phyloP scores from a whole-genome alignment of 345 rosid genomes.

The Gossypium sturtianum region DNA sequence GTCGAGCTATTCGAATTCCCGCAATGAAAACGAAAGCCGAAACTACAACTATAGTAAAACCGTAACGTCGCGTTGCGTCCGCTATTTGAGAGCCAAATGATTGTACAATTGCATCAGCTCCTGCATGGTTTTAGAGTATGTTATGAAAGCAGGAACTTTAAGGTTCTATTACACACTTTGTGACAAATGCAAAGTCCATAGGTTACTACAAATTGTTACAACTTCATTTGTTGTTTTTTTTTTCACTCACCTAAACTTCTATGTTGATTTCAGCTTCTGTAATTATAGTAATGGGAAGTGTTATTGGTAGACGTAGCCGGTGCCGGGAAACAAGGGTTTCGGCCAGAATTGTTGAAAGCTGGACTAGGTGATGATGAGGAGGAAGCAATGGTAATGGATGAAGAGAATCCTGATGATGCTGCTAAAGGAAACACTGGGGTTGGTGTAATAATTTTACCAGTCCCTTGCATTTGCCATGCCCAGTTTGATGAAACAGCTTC shows the following conservation, averaged over 20 bases:
- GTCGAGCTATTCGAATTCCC: background rate
- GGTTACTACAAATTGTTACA: background rate
- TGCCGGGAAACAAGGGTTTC: constrained; percentile 4
- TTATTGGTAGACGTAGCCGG: constrained; percentile 2
- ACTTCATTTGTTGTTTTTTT: background rate
- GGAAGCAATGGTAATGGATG: constrained; percentile 33
- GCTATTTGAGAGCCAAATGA: background rate
- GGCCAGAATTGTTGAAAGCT: constrained; percentile 9
- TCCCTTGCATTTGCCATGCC: constrained; percentile 31
- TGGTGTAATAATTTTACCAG: constrained; percentile 18
- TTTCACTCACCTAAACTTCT: background rate
- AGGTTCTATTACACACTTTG: background rate
- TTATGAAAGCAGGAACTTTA: background rate
- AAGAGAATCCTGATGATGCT: constrained; percentile 99
- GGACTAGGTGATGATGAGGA: constrained; percentile 21
- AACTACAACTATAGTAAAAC: background rate
- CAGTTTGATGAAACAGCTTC: constrained; percentile 19
- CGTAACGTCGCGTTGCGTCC: background rate
- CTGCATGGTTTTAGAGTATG: background rate
- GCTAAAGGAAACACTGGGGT: constrained; percentile 49
- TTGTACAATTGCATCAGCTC: too few relatives aligned
- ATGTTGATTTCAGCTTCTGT: background rate
- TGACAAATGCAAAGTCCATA: background rate
- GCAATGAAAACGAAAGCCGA: background rate
- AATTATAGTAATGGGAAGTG: background rate